These are phyloP conservation scores for Mycena vulgaris DNA, from an alignment of 768 basidiomycete genomes.

Conservation along the genomic window DNA sequence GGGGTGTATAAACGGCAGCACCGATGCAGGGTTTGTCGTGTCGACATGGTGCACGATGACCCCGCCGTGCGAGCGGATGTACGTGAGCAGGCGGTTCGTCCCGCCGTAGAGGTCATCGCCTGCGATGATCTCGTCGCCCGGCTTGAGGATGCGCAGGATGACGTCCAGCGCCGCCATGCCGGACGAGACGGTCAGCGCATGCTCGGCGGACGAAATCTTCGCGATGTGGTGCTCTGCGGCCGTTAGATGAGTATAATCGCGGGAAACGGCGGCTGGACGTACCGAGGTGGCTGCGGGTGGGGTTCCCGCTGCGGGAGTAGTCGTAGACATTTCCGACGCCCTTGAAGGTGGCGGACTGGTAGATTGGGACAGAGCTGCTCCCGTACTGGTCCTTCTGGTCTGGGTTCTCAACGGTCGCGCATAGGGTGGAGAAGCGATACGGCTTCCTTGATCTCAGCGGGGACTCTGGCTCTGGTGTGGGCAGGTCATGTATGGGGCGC, in stretches of 20 bases:
- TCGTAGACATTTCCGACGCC: constrained; percentile 92
- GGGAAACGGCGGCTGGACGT: constrained; percentile 35
- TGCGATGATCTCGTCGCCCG: constrained; percentile 95
- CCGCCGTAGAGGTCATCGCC: constrained; percentile 99
- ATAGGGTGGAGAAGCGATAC: constrained; percentile 91
- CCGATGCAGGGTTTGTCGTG: constrained; percentile 80
- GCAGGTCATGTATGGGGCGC: constrained; percentile 67
- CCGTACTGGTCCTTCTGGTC: constrained; percentile 96
- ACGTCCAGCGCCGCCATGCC: constrained; percentile 99
- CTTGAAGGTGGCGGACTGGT: constrained; percentile 98
- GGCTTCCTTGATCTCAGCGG: constrained; percentile 78
- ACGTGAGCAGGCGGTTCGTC: constrained; percentile 94
- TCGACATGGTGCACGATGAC: constrained; percentile 95
- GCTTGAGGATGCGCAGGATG: constrained; percentile 94
- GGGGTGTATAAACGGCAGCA: constrained; percentile 76
- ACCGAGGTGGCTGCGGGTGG: constrained; percentile 96
- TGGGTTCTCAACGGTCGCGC: constrained; percentile 93
- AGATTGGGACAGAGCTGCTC: constrained; percentile 95
- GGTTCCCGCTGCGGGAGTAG: constrained; percentile 96
- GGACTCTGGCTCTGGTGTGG: constrained; percentile 88
- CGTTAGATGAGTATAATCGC: constrained; percentile 17
- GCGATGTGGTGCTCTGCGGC: constrained; percentile 93
- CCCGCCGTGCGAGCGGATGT: constrained; percentile 89
- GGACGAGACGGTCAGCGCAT: constrained; percentile 94
- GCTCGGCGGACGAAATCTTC: constrained; percentile 92